phyloP scores from a whole-genome alignment of 208 protist species.

The Trypanosoma congolense region DNA sequence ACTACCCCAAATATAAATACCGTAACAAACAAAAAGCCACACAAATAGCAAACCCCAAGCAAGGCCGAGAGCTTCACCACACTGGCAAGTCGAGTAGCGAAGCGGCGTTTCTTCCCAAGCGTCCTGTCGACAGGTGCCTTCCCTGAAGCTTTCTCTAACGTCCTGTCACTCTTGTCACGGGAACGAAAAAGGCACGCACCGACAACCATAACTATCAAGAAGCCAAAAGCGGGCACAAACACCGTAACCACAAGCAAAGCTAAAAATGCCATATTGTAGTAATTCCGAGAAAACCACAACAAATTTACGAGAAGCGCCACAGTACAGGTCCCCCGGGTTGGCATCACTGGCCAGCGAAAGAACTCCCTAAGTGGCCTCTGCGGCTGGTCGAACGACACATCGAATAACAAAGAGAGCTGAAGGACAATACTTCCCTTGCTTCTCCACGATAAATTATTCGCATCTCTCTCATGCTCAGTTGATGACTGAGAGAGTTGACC shows the following conservation, averaged over 20 bases:
- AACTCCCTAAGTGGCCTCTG: conserved; percentile 14
- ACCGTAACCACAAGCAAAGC: conserved; percentile 8
- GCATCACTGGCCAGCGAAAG: conserved; percentile 15
- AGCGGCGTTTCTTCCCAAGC: background rate
- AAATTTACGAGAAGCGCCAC: conserved; percentile 28
- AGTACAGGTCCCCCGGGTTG: conserved; percentile 20
- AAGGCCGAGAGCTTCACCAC: conserved; percentile 13
- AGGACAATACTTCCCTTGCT: background rate
- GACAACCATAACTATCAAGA: conserved; percentile 10
- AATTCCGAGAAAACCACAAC: conserved; percentile 33
- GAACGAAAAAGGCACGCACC: conserved; percentile 14
- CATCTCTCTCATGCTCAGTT: too few relatives aligned
- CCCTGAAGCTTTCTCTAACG: background rate
- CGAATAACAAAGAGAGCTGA: conserved; percentile 11
- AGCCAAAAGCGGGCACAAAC: conserved; percentile 9
- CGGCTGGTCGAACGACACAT: conserved; percentile 15
- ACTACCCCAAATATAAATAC: conserved; percentile 9
- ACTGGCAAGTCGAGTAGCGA: background rate
- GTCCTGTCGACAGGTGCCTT: background rate
- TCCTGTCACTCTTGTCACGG: background rate
- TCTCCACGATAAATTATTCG: background rate
- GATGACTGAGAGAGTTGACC: too few relatives aligned
- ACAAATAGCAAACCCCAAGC: conserved; percentile 11
- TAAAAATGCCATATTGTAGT: conserved; percentile 22
- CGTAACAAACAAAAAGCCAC: conserved; percentile 21